phyloP scores from a whole-genome alignment of 1,284 basidiomycete genomes.

The Inonotus hispidus region DNA sequence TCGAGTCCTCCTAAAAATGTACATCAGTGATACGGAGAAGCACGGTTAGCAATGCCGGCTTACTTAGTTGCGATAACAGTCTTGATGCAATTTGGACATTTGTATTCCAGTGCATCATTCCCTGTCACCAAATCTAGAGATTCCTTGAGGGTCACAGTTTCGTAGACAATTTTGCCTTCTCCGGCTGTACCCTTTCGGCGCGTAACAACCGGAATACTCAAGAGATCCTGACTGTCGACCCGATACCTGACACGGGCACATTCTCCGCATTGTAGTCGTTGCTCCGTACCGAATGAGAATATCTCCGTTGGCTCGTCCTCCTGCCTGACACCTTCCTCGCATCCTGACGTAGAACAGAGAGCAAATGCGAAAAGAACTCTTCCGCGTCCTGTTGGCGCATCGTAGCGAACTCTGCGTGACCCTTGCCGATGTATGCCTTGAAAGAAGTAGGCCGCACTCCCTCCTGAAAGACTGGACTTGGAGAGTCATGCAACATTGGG shows the following conservation, averaged over 20 bases:
- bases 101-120: constrained; percentile 69
- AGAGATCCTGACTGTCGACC: constrained; percentile 71
- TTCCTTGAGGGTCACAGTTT: constrained; percentile 60
- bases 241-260: constrained; percentile 90
- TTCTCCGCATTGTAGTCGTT: constrained; percentile 75
- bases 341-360: constrained; percentile 66
- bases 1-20: constrained; percentile 49
- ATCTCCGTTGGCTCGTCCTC: constrained; percentile 60
- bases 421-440: constrained; percentile 87
- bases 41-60: constrained; percentile 23
- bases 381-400: constrained; percentile 98
- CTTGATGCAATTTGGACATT: constrained; percentile 54
- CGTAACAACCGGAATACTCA: constrained; percentile 79
- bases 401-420: constrained; percentile 92
- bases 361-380: constrained; percentile 85
- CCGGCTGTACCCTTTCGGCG: constrained; percentile 45
- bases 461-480: constrained; percentile 72
- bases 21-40: not conserved
- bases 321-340: constrained; percentile 43
- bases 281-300: constrained; percentile 83
- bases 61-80: constrained; percentile 65
- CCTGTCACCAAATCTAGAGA: constrained; percentile 69
- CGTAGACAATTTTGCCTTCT: constrained; percentile 62
- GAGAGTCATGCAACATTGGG: constrained; percentile 35
- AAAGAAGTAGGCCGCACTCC: constrained; percentile 84